These are phyloP conservation scores for Quercus lobata DNA, from an alignment of 331 rosid species.

Conservation along the genomic window DNA sequence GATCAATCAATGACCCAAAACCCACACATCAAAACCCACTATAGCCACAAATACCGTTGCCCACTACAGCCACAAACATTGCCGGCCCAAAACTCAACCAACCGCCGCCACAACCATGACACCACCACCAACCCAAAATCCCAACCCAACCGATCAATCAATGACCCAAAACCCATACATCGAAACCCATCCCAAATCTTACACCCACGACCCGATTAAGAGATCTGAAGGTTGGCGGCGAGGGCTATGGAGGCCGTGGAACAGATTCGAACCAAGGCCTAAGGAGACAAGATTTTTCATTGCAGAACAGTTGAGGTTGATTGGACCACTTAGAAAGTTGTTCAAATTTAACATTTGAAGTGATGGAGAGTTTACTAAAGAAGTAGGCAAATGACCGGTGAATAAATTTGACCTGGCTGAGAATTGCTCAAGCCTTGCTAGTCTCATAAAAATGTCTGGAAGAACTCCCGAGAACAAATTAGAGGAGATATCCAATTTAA, in stretches of 20 bases:
- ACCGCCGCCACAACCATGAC: too few species aligned
- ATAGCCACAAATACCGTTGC: too few species aligned
- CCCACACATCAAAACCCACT: too few species aligned
- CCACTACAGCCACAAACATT: too few species aligned
- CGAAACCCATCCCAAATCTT: too few species aligned
- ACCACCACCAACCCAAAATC: too few species aligned
- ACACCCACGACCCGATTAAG: too few species aligned
- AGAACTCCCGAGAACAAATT: conserved; percentile 26
- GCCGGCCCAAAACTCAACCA: too few species aligned
- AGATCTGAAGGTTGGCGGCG: too few species aligned
- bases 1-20: too few species aligned
- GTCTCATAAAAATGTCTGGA: conserved; percentile 17
- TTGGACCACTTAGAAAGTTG: conserved; percentile 22
- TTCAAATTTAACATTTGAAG: conserved; percentile 7
- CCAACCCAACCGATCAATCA: too few species aligned
- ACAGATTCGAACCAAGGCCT: background rate
- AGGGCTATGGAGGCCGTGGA: background rate
- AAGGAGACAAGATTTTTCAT: conserved; percentile 24
- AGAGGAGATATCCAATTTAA: conserved; percentile 22
- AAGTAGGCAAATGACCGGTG: conserved; percentile 16
- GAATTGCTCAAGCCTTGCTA: conserved; percentile 23
- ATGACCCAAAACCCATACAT: too few species aligned
- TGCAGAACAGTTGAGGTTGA: conserved; percentile 27
- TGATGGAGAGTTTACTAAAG: conserved; percentile 30
- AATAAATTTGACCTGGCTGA: conserved; percentile 7